Percentiles rank a stretch among this genome's conserved stretches.
Evolutionary conservation across 2,329 filamentous ascomycete species (phyloP).

Genomic region (Pestalotiopsis sp.): DNA sequence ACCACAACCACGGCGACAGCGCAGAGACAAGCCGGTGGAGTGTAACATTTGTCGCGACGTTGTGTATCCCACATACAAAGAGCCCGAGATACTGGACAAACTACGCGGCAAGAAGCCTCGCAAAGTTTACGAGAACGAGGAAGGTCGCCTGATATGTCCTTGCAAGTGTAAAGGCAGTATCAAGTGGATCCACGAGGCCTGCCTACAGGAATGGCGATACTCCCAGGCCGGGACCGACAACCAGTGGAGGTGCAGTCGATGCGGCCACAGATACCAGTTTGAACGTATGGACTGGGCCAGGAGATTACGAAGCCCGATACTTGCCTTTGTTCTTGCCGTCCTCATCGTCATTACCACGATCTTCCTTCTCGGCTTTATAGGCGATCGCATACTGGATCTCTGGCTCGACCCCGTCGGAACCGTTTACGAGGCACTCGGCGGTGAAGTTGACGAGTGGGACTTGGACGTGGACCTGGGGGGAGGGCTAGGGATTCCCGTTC

Average conservation of each 20-base stretch:
- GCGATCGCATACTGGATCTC: conserved; percentile 88
- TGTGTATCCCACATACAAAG: conserved; percentile 50
- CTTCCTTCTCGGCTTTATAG: conserved; percentile 87
- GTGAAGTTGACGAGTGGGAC: conserved; percentile 44
- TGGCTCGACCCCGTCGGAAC: conserved; percentile 79
- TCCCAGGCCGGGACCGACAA: conserved; percentile 79
- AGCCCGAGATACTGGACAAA: conserved; percentile 31
- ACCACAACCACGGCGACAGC: not conserved
- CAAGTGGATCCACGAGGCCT: conserved; percentile 92
- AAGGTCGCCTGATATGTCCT: conserved; percentile 82
- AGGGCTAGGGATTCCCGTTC: conserved; percentile 21
- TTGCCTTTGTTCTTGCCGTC: conserved; percentile 73
- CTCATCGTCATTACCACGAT: conserved; percentile 71
- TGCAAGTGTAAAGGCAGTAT: conserved; percentile 94
- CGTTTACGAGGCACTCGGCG: conserved; percentile 43
- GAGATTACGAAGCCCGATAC: conserved; percentile 66
- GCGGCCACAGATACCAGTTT: conserved; percentile 80
- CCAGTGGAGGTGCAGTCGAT: conserved; percentile 70
- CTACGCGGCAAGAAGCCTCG: conserved; percentile 26
- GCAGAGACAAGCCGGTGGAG: conserved; percentile 35
- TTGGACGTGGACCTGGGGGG: conserved; percentile 21
- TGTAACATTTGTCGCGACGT: conserved; percentile 90
- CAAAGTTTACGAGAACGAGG: conserved; percentile 69
- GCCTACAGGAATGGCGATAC: conserved; percentile 80
- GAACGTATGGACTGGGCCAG: conserved; percentile 76